phyloP scores from a whole-genome alignment of 805 yeast species.

The Candida boidinii region DNA sequence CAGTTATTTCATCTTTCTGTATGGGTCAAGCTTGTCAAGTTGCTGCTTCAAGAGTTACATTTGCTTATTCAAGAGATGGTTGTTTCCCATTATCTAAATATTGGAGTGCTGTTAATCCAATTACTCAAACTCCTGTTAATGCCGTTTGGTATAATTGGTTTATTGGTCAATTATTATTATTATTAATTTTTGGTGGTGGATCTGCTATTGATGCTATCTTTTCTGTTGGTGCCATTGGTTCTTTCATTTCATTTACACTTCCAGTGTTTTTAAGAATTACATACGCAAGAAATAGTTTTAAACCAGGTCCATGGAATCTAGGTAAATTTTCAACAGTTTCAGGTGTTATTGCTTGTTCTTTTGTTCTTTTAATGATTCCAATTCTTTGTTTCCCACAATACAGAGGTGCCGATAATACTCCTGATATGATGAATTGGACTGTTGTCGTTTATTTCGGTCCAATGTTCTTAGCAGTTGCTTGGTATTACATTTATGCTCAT shows the following conservation, averaged over 20 bases:
- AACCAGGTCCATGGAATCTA: slow-evolving; percentile 61
- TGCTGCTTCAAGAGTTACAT: slow-evolving; percentile 60
- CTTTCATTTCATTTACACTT: slow-evolving; percentile 57
- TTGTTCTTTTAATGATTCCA: slow-evolving; percentile 49
- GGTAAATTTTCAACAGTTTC: slow-evolving; percentile 43
- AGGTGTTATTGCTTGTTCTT: slow-evolving; percentile 40
- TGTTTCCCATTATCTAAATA: slow-evolving; percentile 48
- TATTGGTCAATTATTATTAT: slow-evolving; percentile 45
- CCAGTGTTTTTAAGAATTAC: slow-evolving; percentile 55
- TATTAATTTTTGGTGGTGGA: slow-evolving; percentile 56
- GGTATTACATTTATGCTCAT: slow-evolving; percentile 45
- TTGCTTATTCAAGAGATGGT: slow-evolving; percentile 61
- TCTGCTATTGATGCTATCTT: slow-evolving; percentile 63
- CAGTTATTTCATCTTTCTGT: slow-evolving; percentile 33
- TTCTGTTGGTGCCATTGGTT: slow-evolving; percentile 65
- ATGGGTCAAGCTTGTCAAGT: slow-evolving; percentile 56
- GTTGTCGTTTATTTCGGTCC: slow-evolving; percentile 53
- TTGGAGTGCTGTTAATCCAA: slow-evolving; percentile 41
- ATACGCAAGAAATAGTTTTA: slow-evolving; percentile 41
- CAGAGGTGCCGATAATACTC: slow-evolving; percentile 27
- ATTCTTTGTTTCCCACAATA: slow-evolving; percentile 49
- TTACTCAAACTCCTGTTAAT: slow-evolving; percentile 53
- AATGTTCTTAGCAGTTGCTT: slow-evolving; percentile 38
- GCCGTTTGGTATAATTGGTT: slow-evolving; percentile 54
- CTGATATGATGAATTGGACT: slow-evolving; percentile 56